Evolutionary conservation across 73 alveolate species (phyloP).

Genomic region (Durusdinium trenchii): DNA sequence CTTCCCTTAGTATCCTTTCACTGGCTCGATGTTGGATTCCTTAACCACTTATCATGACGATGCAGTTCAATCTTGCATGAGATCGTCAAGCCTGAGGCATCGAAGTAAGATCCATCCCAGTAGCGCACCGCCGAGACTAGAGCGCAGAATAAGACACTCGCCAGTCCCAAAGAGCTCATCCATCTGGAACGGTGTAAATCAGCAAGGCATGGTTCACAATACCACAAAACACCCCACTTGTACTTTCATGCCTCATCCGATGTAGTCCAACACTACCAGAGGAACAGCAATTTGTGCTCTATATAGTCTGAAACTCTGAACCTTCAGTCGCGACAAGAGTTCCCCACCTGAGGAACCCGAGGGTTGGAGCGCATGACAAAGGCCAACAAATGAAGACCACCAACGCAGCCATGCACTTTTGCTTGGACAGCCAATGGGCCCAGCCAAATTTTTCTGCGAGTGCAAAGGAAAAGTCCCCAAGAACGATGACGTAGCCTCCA

Average conservation of each 20-base stretch:
- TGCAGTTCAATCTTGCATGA: neutral
- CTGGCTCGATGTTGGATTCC: neutral
- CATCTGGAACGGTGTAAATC: no score
- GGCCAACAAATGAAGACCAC: slow-evolving; percentile 94
- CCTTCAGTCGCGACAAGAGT: neutral
- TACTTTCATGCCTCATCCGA: no score
- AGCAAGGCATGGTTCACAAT: no score
- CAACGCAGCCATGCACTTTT: slow-evolving; percentile 59
- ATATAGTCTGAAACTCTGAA: neutral
- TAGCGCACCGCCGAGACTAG: slow-evolving; percentile 40
- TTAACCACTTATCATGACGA: neutral
- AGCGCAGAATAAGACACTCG: slow-evolving; percentile 30
- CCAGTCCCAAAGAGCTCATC: slow-evolving; percentile 54
- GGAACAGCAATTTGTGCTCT: no score
- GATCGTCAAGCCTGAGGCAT: neutral
- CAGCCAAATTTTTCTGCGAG: slow-evolving; percentile 46
- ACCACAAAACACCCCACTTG: no score
- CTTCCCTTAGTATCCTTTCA: neutral
- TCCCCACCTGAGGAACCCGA: slow-evolving; percentile 46
- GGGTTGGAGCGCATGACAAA: slow-evolving; percentile 63
- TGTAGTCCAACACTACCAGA: neutral
- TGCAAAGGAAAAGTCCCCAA: slow-evolving; percentile 80
- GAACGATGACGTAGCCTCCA: slow-evolving; percentile 53
- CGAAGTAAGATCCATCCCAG: slow-evolving; percentile 81
- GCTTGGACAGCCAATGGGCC: slow-evolving; percentile 5